A percentile compares a stretch with the other conserved stretches of the same genome.
Conservation (phyloP, 2,329 filamentous ascomycete genomes). For the Hymenoscyphus fructigenus region DNA sequence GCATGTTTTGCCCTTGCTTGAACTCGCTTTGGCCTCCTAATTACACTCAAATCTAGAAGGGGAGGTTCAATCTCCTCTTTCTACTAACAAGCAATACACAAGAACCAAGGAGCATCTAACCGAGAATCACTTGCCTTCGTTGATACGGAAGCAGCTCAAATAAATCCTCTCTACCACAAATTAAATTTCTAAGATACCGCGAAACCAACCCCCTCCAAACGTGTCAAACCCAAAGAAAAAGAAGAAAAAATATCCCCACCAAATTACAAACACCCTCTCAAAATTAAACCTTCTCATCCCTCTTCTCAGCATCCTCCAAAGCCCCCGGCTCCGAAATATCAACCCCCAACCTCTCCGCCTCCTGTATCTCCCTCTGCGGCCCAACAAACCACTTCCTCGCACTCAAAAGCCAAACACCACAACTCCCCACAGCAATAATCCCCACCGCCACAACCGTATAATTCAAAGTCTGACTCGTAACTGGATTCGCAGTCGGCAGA, state of each 20-base stretch:
- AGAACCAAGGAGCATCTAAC: no score
- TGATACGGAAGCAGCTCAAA: no score
- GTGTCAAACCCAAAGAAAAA: no score
- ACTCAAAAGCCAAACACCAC: constrained; percentile 51
- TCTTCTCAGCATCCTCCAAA: constrained; percentile 27
- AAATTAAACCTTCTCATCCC: constrained; percentile 2
- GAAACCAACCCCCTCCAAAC: no score
- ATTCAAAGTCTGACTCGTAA: constrained; percentile 56
- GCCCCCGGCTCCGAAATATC: constrained; percentile 39
- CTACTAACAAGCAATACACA: no score
- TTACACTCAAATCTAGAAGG: no score
- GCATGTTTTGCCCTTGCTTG: no score
- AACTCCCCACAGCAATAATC: constrained; percentile 50
- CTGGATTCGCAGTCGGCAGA: constrained; percentile 54
- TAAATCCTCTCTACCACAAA: no score
- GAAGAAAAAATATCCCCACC: neutral
- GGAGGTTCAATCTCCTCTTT: no score
- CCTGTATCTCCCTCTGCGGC: constrained; percentile 52
- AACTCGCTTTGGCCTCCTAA: no score
- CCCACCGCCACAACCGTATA: constrained; percentile 60
- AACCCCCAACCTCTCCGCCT: constrained; percentile 49
- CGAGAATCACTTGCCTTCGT: no score
- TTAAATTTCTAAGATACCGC: no score
- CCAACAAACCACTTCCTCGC: constrained; percentile 56
- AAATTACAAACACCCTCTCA: neutral